Conservation (phyloP, 805 yeast genomes). For the Kluyveromyces starmeri region DNA sequence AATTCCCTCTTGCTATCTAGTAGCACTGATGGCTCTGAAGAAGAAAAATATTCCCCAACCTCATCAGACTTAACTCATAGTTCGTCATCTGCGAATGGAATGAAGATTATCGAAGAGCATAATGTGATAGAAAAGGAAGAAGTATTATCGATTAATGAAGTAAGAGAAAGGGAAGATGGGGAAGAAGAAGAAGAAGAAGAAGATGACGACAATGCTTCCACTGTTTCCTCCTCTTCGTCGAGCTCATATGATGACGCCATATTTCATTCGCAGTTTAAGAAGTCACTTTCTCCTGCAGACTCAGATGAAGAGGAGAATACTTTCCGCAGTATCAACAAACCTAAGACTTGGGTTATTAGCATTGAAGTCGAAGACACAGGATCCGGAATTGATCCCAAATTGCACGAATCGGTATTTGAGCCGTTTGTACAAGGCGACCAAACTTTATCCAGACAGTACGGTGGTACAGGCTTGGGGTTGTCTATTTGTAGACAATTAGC, state of each 20-base stretch:
- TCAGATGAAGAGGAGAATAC: conserved; percentile 17
- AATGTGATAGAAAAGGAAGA: background rate
- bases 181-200: conserved; percentile 5
- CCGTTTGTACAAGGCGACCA: conserved; percentile 98
- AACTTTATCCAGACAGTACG: conserved; percentile 79
- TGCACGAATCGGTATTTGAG: conserved; percentile 82
- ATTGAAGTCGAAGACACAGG: conserved; percentile 85
- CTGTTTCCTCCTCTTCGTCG: conserved; percentile 18
- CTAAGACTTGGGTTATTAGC: conserved; percentile 32
- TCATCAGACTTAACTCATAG: background rate
- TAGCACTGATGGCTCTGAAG: conserved; percentile 1
- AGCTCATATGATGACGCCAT: conserved; percentile 37
- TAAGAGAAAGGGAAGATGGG: background rate
- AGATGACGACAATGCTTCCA: conserved; percentile 12
- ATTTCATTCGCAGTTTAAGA: conserved; percentile 35
- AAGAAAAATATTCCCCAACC: background rate
- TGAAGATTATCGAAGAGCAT: background rate
- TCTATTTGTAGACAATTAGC: conserved; percentile 87
- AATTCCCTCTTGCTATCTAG: conserved; percentile 12
- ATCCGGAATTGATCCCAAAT: conserved; percentile 79
- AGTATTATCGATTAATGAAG: background rate
- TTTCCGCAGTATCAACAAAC: conserved; percentile 18
- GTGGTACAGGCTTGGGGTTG: conserved; percentile 94
- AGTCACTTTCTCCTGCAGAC: conserved; percentile 14
- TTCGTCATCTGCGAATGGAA: background rate